Evolutionary conservation across 225 moss, liverwort and hornwort species (phyloP).

Genomic region (Bryoerythrophyllum caledonicum): DNA sequence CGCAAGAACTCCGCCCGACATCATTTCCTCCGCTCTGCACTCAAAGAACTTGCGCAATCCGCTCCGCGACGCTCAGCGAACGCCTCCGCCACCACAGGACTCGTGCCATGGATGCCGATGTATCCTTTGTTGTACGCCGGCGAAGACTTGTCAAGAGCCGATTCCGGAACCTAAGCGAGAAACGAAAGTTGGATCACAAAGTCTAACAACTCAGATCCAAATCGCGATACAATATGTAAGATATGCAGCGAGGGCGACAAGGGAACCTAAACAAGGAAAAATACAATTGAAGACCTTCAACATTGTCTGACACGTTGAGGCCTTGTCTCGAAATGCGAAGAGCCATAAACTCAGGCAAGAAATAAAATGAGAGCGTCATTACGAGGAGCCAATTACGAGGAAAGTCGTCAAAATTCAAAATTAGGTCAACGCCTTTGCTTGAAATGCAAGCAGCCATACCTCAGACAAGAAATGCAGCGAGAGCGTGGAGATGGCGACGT

Average conservation of each 20-base stretch:
- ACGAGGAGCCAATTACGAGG: slow-evolving; percentile 25
- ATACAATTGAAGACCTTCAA: too few species aligned
- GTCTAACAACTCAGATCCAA: too few species aligned
- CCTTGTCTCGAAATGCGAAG: too few species aligned
- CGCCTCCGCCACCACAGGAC: slow-evolving; percentile 32
- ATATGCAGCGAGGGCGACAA: too few species aligned
- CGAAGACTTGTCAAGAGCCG: slow-evolving; percentile 44
- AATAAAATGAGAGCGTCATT: slow-evolving; percentile 29
- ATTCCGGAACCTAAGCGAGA: slow-evolving; percentile 39
- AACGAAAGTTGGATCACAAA: too few species aligned
- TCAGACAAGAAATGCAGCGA: slow-evolving; percentile 52
- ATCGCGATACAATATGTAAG: too few species aligned
- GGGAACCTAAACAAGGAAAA: too few species aligned
- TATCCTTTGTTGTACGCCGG: slow-evolving; percentile 56
- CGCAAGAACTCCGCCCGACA: slow-evolving; percentile 44
- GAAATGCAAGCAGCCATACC: slow-evolving; percentile 28
- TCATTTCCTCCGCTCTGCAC: slow-evolving; percentile 55
- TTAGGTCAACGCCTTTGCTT: not conserved
- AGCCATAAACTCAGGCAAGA: too few species aligned
- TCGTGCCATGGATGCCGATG: slow-evolving; percentile 31
- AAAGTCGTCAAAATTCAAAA: not conserved
- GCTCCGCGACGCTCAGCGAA: slow-evolving; percentile 41
- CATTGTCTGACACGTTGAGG: too few species aligned
- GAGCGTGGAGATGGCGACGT: slow-evolving; percentile 45
- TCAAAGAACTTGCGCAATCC: slow-evolving; percentile 47